Percentiles rank a stretch among this genome's conserved stretches.
Evolutionary conservation across 1,139 yeast species (phyloP).

Genomic region (Protomyces gravidus): DNA sequence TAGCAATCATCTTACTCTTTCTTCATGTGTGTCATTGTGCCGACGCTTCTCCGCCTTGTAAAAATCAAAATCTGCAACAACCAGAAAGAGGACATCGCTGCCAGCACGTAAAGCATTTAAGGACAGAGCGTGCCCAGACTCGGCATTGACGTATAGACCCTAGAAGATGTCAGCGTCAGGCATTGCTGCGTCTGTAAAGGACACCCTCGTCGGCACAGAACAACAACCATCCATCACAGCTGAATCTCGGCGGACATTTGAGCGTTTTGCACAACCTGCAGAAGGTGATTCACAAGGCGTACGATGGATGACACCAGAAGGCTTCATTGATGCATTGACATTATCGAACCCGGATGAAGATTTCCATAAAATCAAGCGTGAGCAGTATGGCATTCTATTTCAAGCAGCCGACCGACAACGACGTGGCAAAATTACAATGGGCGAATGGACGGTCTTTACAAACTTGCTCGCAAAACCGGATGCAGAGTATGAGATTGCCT

Average conservation of each 20-base stretch:
- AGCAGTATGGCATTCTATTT: slow-evolving; percentile 47
- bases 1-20: too few species aligned
- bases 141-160: not conserved
- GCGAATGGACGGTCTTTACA: slow-evolving; percentile 25
- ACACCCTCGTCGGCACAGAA: slow-evolving; percentile 18
- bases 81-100: too few species aligned
- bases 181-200: slow-evolving; percentile 10
- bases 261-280: slow-evolving; percentile 10
- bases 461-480: slow-evolving; percentile 36
- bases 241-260: slow-evolving; percentile 20
- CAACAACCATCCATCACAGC: slow-evolving; percentile 14
- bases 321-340: slow-evolving; percentile 21
- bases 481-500: slow-evolving; percentile 46
- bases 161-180: not conserved
- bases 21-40: too few species aligned
- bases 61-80: too few species aligned
- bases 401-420: slow-evolving; percentile 40
- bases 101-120: too few species aligned
- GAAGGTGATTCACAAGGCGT: not conserved
- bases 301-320: slow-evolving; percentile 5
- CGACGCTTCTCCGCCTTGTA: too few species aligned
- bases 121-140: too few species aligned
- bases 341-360: slow-evolving; percentile 39
- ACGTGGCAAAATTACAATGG: slow-evolving; percentile 8
- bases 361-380: slow-evolving; percentile 45